Evolutionary conservation across 768 basidiomycete genomes (phyloP), one percentile per base, ranked within the genome.

Genomic region (Naganishia friedmannii): DNA sequence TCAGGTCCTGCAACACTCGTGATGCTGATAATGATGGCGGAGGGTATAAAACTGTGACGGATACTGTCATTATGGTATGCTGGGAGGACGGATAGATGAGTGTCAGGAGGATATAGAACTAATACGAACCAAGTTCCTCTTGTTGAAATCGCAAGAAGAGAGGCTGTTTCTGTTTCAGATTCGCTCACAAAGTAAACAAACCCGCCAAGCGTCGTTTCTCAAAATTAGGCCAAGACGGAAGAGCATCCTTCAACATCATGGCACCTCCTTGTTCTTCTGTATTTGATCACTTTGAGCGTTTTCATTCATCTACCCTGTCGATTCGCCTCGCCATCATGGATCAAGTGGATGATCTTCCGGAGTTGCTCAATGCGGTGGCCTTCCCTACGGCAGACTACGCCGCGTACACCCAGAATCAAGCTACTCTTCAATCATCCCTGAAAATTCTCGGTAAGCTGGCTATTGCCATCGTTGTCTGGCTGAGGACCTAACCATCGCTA

Each of bases 391-490:
- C 60, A 13, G 69, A 70, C 32, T 60, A 70, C 39, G 63, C 58
- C 1, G 48, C 69, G 2, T 70, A 70, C 58, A 42, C 69, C 45
- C 60, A 65, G 39, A 53, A 58, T 42, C 58, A 70, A 48, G 48
- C 46, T 51, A 55, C 69, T 53, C 69, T 70, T 3, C 69, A 70
- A 45, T 46, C 48, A n/a, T 58, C 58, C n/a, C 39, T 70, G 19
- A 70, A 70, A 42, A 60, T 63, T 13, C 69, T 60, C 21, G 69
- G 69, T 70, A 48, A 23, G 68, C n/a, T n/a, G n/a, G n/a, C n/a
- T n/a, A n/a, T n/a, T n/a, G n/a, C n/a, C n/a, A n/a, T n/a, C n/a
- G n/a, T n/a, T n/a, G n/a, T n/a, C n/a, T n/a, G n/a, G n/a, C n/a
- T n/a, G n/a, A n/a, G n/a, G n/a, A n/a, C n/a, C n/a, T n/a, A n/a